phyloP scores from a whole-genome alignment of 1,284 basidiomycete species.

The Ustilago tritici region DNA sequence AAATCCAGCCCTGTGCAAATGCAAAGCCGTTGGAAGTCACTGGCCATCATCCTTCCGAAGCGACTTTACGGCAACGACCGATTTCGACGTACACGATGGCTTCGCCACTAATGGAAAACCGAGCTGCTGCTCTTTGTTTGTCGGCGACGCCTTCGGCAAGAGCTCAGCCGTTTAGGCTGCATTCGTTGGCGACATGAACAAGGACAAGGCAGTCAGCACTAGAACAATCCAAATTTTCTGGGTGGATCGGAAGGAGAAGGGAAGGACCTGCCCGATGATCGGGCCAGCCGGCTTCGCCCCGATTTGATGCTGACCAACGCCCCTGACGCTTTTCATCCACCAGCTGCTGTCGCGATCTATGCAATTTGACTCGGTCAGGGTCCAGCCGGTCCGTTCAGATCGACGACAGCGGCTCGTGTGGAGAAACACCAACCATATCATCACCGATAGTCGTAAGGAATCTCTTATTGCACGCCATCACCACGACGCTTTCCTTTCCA shows the following conservation, averaged over 20 bases:
- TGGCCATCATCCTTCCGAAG: background rate
- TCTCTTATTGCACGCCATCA: no score
- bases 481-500: no score
- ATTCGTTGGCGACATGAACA: no score
- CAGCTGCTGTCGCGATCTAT: background rate
- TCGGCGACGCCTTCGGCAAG: background rate
- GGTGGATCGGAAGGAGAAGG: background rate
- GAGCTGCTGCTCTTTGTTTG: background rate
- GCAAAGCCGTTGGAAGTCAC: background rate
- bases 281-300: background rate
- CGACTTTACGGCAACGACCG: background rate
- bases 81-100: background rate
- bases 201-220: no score
- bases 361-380: constrained; percentile 3
- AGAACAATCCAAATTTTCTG: no score
- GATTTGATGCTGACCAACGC: constrained; percentile 1
- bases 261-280: background rate
- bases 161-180: background rate
- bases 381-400: constrained; percentile 6
- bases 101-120: background rate
- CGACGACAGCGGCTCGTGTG: constrained; percentile 5
- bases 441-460: background rate
- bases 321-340: background rate
- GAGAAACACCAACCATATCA: background rate
- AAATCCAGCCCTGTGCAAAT: background rate